Base-by-base conservation (phyloP, 2,329 filamentous ascomycete genomes). In the Fusarium continuum region DNA sequence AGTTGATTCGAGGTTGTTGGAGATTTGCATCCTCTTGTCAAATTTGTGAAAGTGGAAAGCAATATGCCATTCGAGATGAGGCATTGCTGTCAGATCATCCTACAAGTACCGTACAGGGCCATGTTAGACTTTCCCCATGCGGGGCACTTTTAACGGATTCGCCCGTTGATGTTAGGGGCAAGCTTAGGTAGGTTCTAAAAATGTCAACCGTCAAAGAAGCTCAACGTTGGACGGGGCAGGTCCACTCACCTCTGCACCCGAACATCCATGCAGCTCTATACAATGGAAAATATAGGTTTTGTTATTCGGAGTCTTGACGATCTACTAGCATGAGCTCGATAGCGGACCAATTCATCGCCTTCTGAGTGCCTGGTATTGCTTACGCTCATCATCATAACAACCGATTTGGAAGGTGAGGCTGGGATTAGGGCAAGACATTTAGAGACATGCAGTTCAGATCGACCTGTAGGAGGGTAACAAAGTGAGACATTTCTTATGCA, bases 401-500 rank as follows among this genome's bases (percentile, higher is more conserved):
- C 40, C n/a, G n/a, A 20, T 38, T 35, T 29, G 35, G 45, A 55
- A 56, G 36, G 49, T 46, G 58, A 59, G 54, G 52, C 53, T 56
- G 43, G 29, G 52, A 56, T 36, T 62, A n/a, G 59, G 52, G 39
- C 47, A 63, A 70, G 71, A 72, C 68, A 70, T 64, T 55, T 52
- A 67, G 59, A 70, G 61, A 69, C 68, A 67, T 53, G 52, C 58
- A 60, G 40, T 35, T 36, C 52, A 71, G 69, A 75, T 74, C 59
- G 72, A 39, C 74, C 76, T 76, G 67, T 77, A 71, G 72, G 75
- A 75, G 71, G 57, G 55, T 43, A 61, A 46, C 45, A 61, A 55
- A 73, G 69, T 74, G 69, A 78, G 76, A 79, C 76, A 78, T 72
- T 68, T 64, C 65, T 63, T 57, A 66, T 69, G 72, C 68, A 74